These are phyloP conservation scores for Carex littledalei DNA, from an alignment of 176 grass and related monocot genomes.

Conservation along the genomic window DNA sequence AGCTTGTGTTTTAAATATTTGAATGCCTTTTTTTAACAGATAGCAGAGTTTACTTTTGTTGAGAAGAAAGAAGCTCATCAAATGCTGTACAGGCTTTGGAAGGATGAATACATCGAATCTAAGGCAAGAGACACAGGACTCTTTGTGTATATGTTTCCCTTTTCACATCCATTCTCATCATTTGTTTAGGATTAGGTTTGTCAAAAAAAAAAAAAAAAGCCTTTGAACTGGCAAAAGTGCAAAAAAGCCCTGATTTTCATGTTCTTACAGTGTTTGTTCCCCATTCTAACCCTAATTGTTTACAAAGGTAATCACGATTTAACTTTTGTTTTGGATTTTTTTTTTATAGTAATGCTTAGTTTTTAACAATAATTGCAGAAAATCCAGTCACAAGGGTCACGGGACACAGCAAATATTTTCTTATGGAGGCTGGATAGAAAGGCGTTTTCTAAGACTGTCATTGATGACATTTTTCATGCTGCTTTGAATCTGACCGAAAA, in stretches of 20 bases:
- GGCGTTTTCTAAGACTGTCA: slow-evolving; percentile 40
- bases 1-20: slow-evolving; percentile 10
- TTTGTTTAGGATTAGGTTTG: background rate
- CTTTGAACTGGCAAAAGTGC: background rate
- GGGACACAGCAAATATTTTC: slow-evolving; percentile 35
- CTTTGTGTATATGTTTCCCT: background rate
- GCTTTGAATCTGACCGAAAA: slow-evolving; percentile 62
- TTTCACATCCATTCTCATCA: background rate
- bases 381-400: slow-evolving; percentile 33
- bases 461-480: slow-evolving; percentile 58
- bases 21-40: slow-evolving; percentile 43
- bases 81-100: slow-evolving; percentile 78
- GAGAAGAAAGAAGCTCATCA: slow-evolving; percentile 65
- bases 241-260: background rate
- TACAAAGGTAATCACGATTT: background rate
- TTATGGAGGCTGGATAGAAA: slow-evolving; percentile 56
- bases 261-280: slow-evolving; percentile 20
- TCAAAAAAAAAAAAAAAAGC: background rate
- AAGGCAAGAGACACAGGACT: slow-evolving; percentile 26
- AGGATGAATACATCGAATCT: slow-evolving; percentile 58
- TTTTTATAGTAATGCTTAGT: slow-evolving; percentile 14
- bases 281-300: slow-evolving; percentile 12
- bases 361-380: slow-evolving; percentile 38
- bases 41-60: slow-evolving; percentile 62
- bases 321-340: background rate